Conservation (phyloP, 2,329 filamentous ascomycete genomes). For the Fusarium napiforme region DNA sequence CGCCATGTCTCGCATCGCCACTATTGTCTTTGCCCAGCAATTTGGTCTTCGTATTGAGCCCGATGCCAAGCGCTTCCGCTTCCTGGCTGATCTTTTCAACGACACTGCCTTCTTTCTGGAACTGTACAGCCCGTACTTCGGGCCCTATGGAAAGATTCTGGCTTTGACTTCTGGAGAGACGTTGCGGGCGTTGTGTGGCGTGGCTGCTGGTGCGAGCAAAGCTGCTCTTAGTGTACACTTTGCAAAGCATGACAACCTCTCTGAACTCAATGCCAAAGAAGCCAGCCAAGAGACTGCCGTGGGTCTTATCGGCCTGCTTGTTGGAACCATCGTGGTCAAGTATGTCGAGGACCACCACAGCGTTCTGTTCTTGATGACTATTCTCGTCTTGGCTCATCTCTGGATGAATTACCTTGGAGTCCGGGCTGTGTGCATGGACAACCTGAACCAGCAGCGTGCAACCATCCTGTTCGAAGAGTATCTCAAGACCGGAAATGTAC, state of each 20-base stretch:
- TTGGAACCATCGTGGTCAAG: conserved; percentile 83
- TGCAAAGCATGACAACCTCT: conserved; percentile 85
- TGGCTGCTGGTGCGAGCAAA: conserved; percentile 90
- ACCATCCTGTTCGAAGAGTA: conserved; percentile 77
- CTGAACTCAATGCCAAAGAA: conserved; percentile 94
- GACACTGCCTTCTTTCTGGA: conserved; percentile 89
- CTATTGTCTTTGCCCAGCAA: conserved; percentile 85
- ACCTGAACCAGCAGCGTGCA: conserved; percentile 86
- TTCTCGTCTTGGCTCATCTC: conserved; percentile 80
- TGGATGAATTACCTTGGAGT: conserved; percentile 89
- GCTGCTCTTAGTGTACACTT: conserved; percentile 93
- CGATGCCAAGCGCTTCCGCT: conserved; percentile 89
- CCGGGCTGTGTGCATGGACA: conserved; percentile 82
- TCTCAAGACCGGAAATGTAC: conserved; percentile 60
- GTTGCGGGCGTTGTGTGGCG: conserved; percentile 78
- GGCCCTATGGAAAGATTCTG: conserved; percentile 61
- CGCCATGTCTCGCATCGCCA: conserved; percentile 81
- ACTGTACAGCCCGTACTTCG: conserved; percentile 79
- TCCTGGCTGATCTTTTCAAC: conserved; percentile 89
- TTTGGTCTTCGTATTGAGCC: conserved; percentile 86
- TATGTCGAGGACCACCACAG: conserved; percentile 74
- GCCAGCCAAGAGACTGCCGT: conserved; percentile 96
- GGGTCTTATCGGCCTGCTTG: conserved; percentile 86
- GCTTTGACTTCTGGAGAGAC: conserved; percentile 63
- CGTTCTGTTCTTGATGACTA: conserved; percentile 79